Conservation (phyloP, 1,284 basidiomycete genomes). For the Cutaneotrichosporon cyanovorans region DNA sequence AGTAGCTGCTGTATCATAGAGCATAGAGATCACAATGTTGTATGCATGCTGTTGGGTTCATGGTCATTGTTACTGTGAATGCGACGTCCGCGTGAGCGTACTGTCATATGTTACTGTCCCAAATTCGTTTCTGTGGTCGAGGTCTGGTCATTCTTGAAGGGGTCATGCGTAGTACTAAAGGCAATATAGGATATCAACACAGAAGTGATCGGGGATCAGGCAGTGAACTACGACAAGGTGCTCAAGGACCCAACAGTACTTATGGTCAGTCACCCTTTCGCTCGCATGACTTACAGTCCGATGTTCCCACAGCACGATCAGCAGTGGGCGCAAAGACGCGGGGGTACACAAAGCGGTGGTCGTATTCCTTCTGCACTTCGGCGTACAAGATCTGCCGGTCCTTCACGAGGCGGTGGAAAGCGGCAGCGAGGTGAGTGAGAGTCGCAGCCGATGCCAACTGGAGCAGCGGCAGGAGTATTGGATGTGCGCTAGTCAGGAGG, state of each 20-base stretch:
- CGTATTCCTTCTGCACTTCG: conserved; percentile 46
- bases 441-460: conserved; percentile 29
- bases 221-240: background rate
- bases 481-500: conserved; percentile 31
- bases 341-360: conserved; percentile 43
- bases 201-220: too few species aligned
- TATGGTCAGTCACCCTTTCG: too few species aligned
- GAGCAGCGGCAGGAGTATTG: conserved; percentile 32
- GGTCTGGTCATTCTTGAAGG: too few species aligned
- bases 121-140: too few species aligned
- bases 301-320: conserved; percentile 39
- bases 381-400: conserved; percentile 41
- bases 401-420: conserved; percentile 39
- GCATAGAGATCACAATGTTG: background rate
- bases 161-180: too few species aligned
- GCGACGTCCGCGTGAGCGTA: too few species aligned
- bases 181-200: too few species aligned
- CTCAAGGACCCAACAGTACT: too few species aligned
- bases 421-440: conserved; percentile 30
- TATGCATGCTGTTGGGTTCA: background rate
- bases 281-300: conserved; percentile 23
- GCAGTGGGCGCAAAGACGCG: conserved; percentile 35
- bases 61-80: too few species aligned
- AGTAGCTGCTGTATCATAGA: too few species aligned
- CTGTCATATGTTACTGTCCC: too few species aligned